Evolutionary conservation across 306 rosid species (phyloP).

Genomic region (Sphenostylis stenocarpa): DNA sequence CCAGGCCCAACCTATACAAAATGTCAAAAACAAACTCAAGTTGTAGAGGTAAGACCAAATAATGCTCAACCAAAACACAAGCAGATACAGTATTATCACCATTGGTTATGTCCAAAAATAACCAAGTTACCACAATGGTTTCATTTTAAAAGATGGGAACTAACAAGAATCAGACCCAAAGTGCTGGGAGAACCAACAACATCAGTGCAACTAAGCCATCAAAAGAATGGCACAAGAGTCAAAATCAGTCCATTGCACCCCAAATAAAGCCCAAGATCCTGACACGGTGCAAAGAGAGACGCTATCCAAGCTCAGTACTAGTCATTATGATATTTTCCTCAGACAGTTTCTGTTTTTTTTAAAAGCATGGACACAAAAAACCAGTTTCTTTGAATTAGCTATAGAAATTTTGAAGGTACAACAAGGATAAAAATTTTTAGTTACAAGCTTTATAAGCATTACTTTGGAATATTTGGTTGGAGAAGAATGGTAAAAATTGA

Average conservation of each 20-base stretch:
- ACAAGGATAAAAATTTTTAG: neutral
- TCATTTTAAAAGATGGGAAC: slow-evolving; percentile 12
- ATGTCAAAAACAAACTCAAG: slow-evolving; percentile 31
- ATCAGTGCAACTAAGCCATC: slow-evolving; percentile 12
- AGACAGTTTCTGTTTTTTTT: neutral
- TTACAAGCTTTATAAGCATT: neutral
- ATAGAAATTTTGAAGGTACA: neutral
- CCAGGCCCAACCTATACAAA: slow-evolving; percentile 85
- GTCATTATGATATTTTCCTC: neutral
- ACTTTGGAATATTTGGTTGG: neutral
- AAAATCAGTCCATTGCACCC: neutral
- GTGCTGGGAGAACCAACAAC: neutral
- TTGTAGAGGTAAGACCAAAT: slow-evolving; percentile 7
- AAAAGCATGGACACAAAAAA: neutral
- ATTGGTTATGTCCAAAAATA: neutral
- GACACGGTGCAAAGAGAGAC: neutral
- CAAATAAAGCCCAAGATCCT: slow-evolving; percentile 11
- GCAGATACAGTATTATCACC: slow-evolving; percentile 8
- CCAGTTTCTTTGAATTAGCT: neutral
- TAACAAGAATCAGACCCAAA: slow-evolving; percentile 14
- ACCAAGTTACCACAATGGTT: slow-evolving; percentile 14
- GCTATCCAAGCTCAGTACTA: neutral
- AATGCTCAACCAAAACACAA: slow-evolving; percentile 12
- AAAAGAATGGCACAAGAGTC: slow-evolving; percentile 4
- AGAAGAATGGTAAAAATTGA: neutral